Base-by-base conservation (phyloP, 805 yeast genomes). In the Ogataea sp. region DNA sequence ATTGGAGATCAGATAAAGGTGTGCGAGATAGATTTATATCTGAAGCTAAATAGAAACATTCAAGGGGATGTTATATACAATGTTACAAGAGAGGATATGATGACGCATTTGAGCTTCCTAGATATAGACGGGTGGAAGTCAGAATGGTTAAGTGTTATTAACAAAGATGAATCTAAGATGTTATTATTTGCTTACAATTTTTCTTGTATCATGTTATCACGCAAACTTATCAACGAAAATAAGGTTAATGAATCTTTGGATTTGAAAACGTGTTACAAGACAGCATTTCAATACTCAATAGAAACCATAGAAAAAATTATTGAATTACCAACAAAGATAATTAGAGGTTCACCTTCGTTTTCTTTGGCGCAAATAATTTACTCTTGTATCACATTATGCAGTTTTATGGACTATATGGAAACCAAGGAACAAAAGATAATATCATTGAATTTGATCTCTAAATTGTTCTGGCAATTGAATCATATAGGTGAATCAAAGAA, bases 391-490 rank as follows among this genome's bases (percentile, higher is more conserved):
- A 69, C 77, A 0, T 54, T 77, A 20, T 70, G 74, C 48, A 78
- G 73, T 36, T 67, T 62, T 43, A 52, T 73, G 15, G 60, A 59
- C 37, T 52, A 59, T 44, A 64, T 68, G 55, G 58, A 58, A 26
- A 50, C 53, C 6, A 30, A 8, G 4, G 52, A 60, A n/a, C 68
- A 69, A 41, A 65, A 63, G 39, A 64, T 64, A 18, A 61, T 56
- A 41, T 52, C 73, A 2, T 47, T 76, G 33, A 71, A 61, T 43
- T 50, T 73, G 10, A 73, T 78, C 33, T 67, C 80, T 0, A 64
- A 64, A 39, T 67, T 73, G 8, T 77, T 75, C 44, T 77, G 81
- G 81, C 77, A 73, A 45, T 53, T 77, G 43, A 74, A 71, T 43
- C 67, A 73, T 23, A 68, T 73, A 43, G 81, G 81, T 2, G 78